phyloP scores from a whole-genome alignment of 1,284 basidiomycete species.

The Naganishia cerealis region DNA sequence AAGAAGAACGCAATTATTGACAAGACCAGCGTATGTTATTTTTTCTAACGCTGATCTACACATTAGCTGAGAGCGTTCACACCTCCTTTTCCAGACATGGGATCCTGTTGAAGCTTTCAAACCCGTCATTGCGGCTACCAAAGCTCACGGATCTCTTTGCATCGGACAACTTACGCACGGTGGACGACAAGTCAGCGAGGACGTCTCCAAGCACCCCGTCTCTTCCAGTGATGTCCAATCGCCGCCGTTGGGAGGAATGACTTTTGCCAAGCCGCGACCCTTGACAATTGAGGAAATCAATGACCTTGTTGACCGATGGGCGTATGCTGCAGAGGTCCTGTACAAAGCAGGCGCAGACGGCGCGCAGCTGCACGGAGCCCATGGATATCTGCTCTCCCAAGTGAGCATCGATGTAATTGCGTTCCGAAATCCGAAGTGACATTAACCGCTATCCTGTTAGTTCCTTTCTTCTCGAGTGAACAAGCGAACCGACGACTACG shows the following conservation, averaged over 20 bases:
- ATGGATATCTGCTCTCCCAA: slow-evolving; percentile 43
- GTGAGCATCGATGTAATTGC: neutral
- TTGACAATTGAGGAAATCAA: slow-evolving; percentile 47
- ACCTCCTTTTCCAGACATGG: slow-evolving; percentile 28
- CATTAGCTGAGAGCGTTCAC: neutral
- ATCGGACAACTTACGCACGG: slow-evolving; percentile 57
- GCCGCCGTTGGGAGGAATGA: slow-evolving; percentile 42
- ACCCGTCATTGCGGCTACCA: slow-evolving; percentile 49
- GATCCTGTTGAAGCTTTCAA: slow-evolving; percentile 47
- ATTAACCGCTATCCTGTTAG: slow-evolving; percentile 29
- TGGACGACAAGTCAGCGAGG: slow-evolving; percentile 49
- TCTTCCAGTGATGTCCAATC: slow-evolving; percentile 46
- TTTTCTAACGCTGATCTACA: too few species aligned
- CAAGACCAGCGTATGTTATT: slow-evolving; percentile 27
- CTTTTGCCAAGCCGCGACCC: slow-evolving; percentile 47
- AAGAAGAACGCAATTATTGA: slow-evolving; percentile 46
- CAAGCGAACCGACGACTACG: slow-evolving; percentile 54
- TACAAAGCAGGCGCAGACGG: slow-evolving; percentile 53
- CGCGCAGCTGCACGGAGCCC: slow-evolving; percentile 48
- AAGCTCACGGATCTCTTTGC: slow-evolving; percentile 54
- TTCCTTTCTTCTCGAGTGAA: slow-evolving; percentile 51
- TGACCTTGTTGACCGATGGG: slow-evolving; percentile 52
- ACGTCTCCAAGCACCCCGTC: slow-evolving; percentile 45
- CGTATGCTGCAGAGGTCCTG: slow-evolving; percentile 49
- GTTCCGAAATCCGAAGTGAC: neutral